A percentile compares a stretch with the other conserved stretches of the same genome.
phyloP scores from a whole-genome alignment of 2,329 filamentous ascomycete species.

The Apiospora aurea region DNA sequence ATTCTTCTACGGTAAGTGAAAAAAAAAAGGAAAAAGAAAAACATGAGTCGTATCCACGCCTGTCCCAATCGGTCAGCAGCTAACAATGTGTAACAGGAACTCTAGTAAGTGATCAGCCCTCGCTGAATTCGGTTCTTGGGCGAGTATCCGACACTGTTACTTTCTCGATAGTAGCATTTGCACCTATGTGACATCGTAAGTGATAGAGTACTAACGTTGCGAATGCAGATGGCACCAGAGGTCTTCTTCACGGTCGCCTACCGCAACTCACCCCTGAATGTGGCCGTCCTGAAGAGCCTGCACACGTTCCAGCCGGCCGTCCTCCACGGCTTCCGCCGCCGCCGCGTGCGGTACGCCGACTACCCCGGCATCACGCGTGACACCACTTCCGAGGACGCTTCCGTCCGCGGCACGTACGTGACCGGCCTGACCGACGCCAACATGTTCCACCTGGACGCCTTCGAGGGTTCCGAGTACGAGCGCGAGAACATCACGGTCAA shows the following conservation, averaged over 20 bases:
- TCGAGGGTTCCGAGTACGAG: conserved; percentile 74
- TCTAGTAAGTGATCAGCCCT: conserved; percentile 39
- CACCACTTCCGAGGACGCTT: conserved; percentile 46
- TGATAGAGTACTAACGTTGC: conserved; percentile 28
- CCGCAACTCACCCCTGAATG: conserved; percentile 58
- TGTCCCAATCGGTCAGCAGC: background rate
- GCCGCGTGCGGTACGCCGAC: conserved; percentile 72
- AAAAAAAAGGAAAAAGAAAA: too few species aligned
- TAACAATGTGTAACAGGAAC: conserved; percentile 46
- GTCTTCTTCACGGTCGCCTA: conserved; percentile 89
- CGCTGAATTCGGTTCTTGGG: background rate
- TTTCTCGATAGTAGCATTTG: background rate
- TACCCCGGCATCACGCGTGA: conserved; percentile 80
- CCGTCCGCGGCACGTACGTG: conserved; percentile 78
- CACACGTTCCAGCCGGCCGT: conserved; percentile 75
- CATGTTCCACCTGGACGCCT: conserved; percentile 76
- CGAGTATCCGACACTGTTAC: too few species aligned
- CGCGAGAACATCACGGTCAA: conserved; percentile 41
- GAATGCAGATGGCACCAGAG: conserved; percentile 74
- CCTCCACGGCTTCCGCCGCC: conserved; percentile 75
- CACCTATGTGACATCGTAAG: background rate
- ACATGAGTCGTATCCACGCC: too few species aligned
- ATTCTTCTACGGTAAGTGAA: conserved; percentile 64
- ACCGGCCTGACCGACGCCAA: conserved; percentile 81
- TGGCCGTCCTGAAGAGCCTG: conserved; percentile 54